phyloP scores from a whole-genome alignment of 2,329 filamentous ascomycete species.

The Phaeomoniella chlamydospora region DNA sequence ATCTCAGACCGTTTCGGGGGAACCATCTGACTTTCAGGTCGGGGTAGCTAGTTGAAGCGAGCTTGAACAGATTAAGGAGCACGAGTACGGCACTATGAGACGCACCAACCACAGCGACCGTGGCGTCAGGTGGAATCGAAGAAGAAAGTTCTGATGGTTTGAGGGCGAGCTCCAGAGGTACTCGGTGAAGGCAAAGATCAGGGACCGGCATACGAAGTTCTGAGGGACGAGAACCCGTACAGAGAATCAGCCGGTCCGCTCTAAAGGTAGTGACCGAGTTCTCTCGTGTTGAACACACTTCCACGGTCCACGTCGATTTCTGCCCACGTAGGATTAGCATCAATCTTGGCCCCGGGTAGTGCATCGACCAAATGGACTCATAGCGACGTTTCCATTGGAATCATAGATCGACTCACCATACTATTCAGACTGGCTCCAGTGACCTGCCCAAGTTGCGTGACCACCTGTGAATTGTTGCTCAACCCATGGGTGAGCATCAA shows the following conservation, averaged over 20 bases:
- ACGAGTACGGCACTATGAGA: slow-evolving; percentile 51
- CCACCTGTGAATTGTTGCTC: slow-evolving; percentile 20
- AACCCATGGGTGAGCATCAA: slow-evolving; percentile 28
- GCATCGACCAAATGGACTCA: too few species aligned
- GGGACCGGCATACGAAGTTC: slow-evolving; percentile 26
- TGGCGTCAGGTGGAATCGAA: slow-evolving; percentile 16
- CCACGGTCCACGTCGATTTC: slow-evolving; percentile 10
- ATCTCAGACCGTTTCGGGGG: slow-evolving; percentile 43
- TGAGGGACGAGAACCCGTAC: slow-evolving; percentile 42
- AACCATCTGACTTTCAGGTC: slow-evolving; percentile 47
- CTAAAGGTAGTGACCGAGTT: slow-evolving; percentile 16
- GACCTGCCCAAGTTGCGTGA: slow-evolving; percentile 18
- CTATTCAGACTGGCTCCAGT: slow-evolving; percentile 15
- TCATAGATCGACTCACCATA: slow-evolving; percentile 1
- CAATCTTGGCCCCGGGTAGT: too few species aligned
- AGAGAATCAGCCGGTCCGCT: slow-evolving; percentile 37
- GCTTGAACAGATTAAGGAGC: slow-evolving; percentile 43
- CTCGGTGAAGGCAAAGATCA: slow-evolving; percentile 17
- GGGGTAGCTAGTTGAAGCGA: slow-evolving; percentile 37
- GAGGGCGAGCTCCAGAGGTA: slow-evolving; percentile 25
- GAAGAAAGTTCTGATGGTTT: slow-evolving; percentile 8
- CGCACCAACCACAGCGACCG: slow-evolving; percentile 44
- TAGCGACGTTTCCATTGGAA: too few species aligned
- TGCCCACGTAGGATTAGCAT: too few species aligned
- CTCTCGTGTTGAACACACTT: slow-evolving; percentile 10